These are phyloP conservation scores for Gossypium schwendimanii DNA, from an alignment of 441 rosid genomes.

Conservation along the genomic window DNA sequence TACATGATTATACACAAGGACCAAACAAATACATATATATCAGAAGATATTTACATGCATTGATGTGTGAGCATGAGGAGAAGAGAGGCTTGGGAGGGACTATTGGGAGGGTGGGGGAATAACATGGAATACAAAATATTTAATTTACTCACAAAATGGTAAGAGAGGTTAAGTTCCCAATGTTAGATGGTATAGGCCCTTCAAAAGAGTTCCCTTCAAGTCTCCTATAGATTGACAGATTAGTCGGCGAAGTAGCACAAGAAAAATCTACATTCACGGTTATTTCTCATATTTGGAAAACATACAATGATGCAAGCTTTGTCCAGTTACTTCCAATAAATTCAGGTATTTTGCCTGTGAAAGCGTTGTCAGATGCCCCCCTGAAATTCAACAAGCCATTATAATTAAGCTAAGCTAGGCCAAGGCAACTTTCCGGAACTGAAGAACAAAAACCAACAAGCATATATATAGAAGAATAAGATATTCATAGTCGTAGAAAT, in stretches of 20 bases:
- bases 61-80: neutral
- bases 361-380: conserved; percentile 47
- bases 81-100: neutral
- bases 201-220: conserved; percentile 56
- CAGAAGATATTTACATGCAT: neutral
- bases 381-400: conserved; percentile 6
- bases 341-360: conserved; percentile 44
- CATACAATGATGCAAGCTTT: conserved; percentile 8
- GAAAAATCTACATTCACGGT: neutral
- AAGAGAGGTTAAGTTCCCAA: conserved; percentile 41
- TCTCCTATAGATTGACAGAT: conserved; percentile 36
- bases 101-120: neutral
- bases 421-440: neutral
- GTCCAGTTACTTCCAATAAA: conserved; percentile 34
- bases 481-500: neutral
- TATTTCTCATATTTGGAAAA: neutral
- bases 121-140: neutral
- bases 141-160: conserved; percentile 45
- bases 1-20: neutral
- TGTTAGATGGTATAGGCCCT: conserved; percentile 55
- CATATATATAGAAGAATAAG: neutral
- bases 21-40: neutral
- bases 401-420: neutral
- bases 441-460: too few species aligned
- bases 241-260: neutral